phyloP scores from a whole-genome alignment of 805 yeast species.

The Suhomyces prunicola region DNA sequence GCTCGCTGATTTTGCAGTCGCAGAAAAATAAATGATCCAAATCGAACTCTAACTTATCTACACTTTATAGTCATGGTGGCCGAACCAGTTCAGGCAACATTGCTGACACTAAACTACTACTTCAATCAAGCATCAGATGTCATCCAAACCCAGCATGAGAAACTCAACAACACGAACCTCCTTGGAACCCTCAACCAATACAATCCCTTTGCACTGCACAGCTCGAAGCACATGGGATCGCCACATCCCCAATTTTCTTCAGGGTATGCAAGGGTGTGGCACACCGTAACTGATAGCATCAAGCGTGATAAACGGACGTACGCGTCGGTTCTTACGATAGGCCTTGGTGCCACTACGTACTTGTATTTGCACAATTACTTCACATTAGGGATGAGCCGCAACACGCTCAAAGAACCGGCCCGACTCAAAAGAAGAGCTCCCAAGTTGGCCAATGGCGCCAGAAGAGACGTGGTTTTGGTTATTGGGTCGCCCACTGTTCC shows the following conservation, averaged over 20 bases:
- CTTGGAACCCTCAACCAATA: constrained; percentile 8
- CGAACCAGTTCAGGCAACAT: constrained; percentile 41
- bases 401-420: not conserved
- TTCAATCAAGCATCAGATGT: constrained; percentile 21
- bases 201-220: constrained; percentile 10
- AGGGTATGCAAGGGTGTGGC: not conserved
- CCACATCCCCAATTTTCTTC: not conserved
- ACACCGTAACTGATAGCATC: not conserved
- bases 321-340: constrained; percentile 21
- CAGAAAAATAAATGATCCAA: not conserved
- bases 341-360: constrained; percentile 20
- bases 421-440: constrained; percentile 52
- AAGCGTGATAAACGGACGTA: not conserved
- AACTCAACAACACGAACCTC: constrained; percentile 11
- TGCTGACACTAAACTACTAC: constrained; percentile 23
- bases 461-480: constrained; percentile 70
- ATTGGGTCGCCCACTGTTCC: constrained; percentile 79
- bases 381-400: not conserved
- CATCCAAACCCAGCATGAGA: constrained; percentile 22
- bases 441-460: constrained; percentile 63
- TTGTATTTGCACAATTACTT: constrained; percentile 5
- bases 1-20: not conserved
- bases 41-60: not conserved
- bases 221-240: not conserved
- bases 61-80: constrained; percentile 33